These are phyloP conservation scores for Botryosphaeria agaves DNA, from an alignment of 2,329 filamentous ascomycete genomes.

Conservation along the genomic window DNA sequence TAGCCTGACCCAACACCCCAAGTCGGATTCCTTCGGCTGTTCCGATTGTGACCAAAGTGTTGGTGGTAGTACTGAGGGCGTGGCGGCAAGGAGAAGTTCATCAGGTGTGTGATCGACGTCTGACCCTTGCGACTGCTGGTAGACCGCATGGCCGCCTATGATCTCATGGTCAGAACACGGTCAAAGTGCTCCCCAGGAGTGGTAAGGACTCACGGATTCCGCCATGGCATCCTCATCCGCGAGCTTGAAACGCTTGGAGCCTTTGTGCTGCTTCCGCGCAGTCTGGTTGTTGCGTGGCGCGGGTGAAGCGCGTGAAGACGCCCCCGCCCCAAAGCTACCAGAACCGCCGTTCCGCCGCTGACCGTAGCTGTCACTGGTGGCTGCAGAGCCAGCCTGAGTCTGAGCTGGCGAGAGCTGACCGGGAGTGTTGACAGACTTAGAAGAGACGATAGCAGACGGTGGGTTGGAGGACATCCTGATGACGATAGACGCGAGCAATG, in stretches of 20 bases:
- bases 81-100: slow-evolving; percentile 75
- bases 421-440: slow-evolving; percentile 20
- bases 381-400: slow-evolving; percentile 23
- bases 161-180: slow-evolving; percentile 4
- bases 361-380: slow-evolving; percentile 24
- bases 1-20: slow-evolving; percentile 82
- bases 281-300: slow-evolving; percentile 59
- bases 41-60: slow-evolving; percentile 8
- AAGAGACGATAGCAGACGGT: slow-evolving; percentile 19
- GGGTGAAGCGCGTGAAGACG: slow-evolving; percentile 18
- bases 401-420: slow-evolving; percentile 24
- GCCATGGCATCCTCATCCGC: slow-evolving; percentile 78
- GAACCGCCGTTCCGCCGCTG: slow-evolving; percentile 23
- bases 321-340: slow-evolving; percentile 19
- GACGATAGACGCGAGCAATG: too few species aligned
- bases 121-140: slow-evolving; percentile 67
- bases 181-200: too few species aligned
- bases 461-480: slow-evolving; percentile 29
- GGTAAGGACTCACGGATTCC: slow-evolving; percentile 50
- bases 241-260: slow-evolving; percentile 54
- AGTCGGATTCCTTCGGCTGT: slow-evolving; percentile 48
- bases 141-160: slow-evolving; percentile 43
- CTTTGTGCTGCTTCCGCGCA: slow-evolving; percentile 67
- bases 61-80: slow-evolving; percentile 46
- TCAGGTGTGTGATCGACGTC: slow-evolving; percentile 90